phyloP scores from a whole-genome alignment of 1,284 basidiomycete species.

The Cryptococcus neoformans region DNA sequence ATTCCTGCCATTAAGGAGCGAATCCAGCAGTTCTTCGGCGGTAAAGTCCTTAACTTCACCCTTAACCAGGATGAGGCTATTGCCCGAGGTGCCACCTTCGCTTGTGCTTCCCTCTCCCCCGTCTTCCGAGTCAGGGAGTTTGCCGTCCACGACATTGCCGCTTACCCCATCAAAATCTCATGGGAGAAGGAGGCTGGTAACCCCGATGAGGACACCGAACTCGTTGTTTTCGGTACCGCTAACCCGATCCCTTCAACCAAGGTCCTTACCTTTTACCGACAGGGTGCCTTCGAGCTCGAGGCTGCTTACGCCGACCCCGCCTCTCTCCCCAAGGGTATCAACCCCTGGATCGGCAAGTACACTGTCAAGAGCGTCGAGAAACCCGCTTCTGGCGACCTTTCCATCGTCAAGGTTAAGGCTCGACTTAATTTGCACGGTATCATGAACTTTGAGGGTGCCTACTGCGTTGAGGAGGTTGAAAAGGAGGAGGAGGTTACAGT shows the following conservation, averaged over 20 bases:
- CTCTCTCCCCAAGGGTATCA: conserved; percentile 67
- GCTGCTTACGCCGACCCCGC: conserved; percentile 70
- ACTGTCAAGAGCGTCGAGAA: conserved; percentile 71
- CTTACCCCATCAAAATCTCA: conserved; percentile 80
- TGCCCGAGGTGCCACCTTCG: conserved; percentile 88
- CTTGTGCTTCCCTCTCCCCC: conserved; percentile 90
- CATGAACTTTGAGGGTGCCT: conserved; percentile 77
- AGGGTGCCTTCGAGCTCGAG: conserved; percentile 79
- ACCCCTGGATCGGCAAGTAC: conserved; percentile 77
- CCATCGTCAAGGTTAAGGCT: conserved; percentile 83
- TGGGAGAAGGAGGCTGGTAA: conserved; percentile 74
- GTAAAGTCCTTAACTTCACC: conserved; percentile 74
- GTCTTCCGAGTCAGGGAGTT: conserved; percentile 95
- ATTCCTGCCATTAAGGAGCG: conserved; percentile 66
- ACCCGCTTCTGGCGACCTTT: conserved; percentile 65
- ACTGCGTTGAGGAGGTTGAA: conserved; percentile 67
- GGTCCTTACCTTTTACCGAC: conserved; percentile 89
- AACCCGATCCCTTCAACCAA: conserved; percentile 88
- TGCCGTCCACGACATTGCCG: conserved; percentile 73
- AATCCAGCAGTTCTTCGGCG: conserved; percentile 62
- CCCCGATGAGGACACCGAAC: conserved; percentile 81
- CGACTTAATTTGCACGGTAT: conserved; percentile 80
- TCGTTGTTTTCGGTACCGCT: conserved; percentile 77
- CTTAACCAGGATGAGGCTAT: conserved; percentile 95
- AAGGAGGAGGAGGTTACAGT: conserved; percentile 63